These are phyloP conservation scores for Datura wrightii DNA, from an alignment of 257 asterid genomes.

Conservation along the genomic window DNA sequence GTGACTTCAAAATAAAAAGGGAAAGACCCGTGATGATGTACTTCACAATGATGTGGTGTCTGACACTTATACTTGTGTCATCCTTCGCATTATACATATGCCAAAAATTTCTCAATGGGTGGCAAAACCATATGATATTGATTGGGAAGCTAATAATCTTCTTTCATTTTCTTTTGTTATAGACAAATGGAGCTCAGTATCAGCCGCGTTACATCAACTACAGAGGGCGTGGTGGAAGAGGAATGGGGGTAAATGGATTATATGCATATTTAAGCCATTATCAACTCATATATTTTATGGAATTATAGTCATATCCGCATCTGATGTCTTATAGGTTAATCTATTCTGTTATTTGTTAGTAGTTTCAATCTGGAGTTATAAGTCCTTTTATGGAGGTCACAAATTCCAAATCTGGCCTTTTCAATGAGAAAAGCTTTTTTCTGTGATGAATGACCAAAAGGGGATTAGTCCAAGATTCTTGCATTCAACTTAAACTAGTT, in stretches of 20 bases:
- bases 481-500: not conserved
- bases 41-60: not conserved
- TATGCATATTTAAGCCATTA: constrained; percentile 20
- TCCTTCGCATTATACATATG: not conserved
- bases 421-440: not conserved
- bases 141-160: constrained; percentile 36
- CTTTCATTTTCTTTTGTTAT: constrained; percentile 32
- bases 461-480: not conserved
- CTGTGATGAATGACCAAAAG: not conserved
- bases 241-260: constrained; percentile 57
- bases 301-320: not conserved
- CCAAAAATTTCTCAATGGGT: too few species aligned
- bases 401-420: not conserved
- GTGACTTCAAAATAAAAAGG: not conserved
- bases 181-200: constrained; percentile 78
- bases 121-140: not conserved
- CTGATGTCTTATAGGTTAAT: not conserved
- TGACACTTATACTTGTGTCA: not conserved
- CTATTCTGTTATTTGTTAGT: not conserved
- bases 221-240: constrained; percentile 98
- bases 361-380: not conserved
- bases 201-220: constrained; percentile 67
- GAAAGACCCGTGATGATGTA: not conserved
- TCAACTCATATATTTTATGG: not conserved
- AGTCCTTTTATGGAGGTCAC: constrained; percentile 4